These are phyloP conservation scores for Raddia distichophylla DNA, from an alignment of 176 grass and related monocot genomes.

Conservation along the genomic window DNA sequence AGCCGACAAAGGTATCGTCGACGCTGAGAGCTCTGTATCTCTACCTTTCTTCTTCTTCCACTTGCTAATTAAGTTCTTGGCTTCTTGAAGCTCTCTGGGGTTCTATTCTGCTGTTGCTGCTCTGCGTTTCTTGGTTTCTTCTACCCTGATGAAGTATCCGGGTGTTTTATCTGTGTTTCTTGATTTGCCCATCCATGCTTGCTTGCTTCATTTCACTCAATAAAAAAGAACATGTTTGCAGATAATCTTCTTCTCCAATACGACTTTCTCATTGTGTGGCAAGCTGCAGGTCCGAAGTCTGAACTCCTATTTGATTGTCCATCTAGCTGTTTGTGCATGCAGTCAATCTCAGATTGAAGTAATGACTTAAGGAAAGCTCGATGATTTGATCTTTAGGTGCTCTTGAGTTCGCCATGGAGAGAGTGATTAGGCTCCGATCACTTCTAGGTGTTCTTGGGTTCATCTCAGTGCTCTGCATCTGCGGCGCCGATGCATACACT, in stretches of 20 bases:
- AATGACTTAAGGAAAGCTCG: background rate
- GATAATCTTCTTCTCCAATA: background rate
- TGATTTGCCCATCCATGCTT: background rate
- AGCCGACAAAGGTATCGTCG: background rate
- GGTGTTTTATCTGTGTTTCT: too few species aligned
- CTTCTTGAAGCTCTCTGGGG: background rate
- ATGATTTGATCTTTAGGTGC: constrained; percentile 6
- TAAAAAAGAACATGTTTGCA: background rate
- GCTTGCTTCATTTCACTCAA: background rate
- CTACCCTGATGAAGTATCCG: too few species aligned
- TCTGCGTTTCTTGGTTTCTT: too few species aligned
- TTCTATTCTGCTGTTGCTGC: background rate
- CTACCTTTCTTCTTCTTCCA: background rate
- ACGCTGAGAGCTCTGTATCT: background rate
- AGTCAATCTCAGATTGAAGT: background rate
- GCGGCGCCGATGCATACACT: constrained; percentile 33
- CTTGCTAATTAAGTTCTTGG: background rate
- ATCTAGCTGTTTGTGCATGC: background rate
- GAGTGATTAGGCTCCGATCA: constrained; percentile 27
- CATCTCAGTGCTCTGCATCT: constrained; percentile 11
- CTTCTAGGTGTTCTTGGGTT: background rate
- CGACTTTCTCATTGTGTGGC: background rate
- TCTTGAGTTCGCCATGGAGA: background rate
- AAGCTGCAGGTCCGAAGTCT: background rate
- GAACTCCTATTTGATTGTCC: background rate